Evolutionary conservation across 768 basidiomycete genomes (phyloP), one percentile per base, ranked within the genome.

Genomic region (Phaffia australis): DNA sequence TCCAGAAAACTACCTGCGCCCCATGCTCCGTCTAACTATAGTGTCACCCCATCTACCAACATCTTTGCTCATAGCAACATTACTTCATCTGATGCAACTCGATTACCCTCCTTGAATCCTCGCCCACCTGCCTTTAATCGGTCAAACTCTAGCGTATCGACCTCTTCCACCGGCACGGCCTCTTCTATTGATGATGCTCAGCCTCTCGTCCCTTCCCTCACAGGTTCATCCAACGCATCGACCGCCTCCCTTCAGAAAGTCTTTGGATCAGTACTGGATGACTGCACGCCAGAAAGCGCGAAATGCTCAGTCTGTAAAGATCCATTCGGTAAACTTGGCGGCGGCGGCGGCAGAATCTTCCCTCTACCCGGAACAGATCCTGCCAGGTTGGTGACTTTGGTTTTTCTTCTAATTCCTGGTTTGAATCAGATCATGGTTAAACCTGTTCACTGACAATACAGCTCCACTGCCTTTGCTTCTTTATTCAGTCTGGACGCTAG

Each of bases 211-310:
- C 63, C 16, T 19, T 21, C 46, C 21, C 19, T 46, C 50, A 64
- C 50, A 4, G 51, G 51, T 11, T 32, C 50, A 3, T 64, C 63
- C 32, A 29, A 56, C 55, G 51, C 54, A 42, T 42, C 35, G 35
- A 42, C 35, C 35, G 35, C 35, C 11, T 64, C 63, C 4, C 11
- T 64, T 11, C 32, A 50, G 15, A 62, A 56, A 51, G 63, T 64
- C 54, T 30, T 64, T 51, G 63, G 63, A 1, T 32, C 50, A 18
- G 35, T 64, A 3, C 35, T 64, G 19, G 63, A 56, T 9, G 29
- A 16, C 14, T 2, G n/a, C 6, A 55, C 25, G 0, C 54, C 63
- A 0, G 63, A 48, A 29, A 16, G 25, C 14, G 30, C 54, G n/a
- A 25, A 18, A 19, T 64, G 63, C 32, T 14, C 49, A 5, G n/a